These are phyloP conservation scores for Lactifluus piperatus DNA, from an alignment of 768 basidiomycete genomes.

Conservation along the genomic window DNA sequence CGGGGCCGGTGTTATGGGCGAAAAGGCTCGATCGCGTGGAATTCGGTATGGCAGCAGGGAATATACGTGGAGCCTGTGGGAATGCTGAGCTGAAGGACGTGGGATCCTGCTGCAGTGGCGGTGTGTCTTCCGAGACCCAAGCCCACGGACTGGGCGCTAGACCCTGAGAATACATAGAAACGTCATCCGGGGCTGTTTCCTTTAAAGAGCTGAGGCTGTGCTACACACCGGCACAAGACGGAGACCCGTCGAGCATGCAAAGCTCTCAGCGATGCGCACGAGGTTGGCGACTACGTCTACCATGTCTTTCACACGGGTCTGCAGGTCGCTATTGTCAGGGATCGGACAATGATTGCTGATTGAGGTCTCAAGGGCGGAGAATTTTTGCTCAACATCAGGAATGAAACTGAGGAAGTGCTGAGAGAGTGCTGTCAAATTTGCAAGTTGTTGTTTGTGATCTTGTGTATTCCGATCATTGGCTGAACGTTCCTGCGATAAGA, in stretches of 20 bases:
- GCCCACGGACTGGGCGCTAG: slow-evolving; percentile 1
- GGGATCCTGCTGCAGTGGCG: slow-evolving; percentile 3
- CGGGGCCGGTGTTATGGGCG: slow-evolving; percentile 5
- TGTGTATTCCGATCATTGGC: neutral
- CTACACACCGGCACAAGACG: slow-evolving; percentile 12
- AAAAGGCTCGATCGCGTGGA: slow-evolving; percentile 10
- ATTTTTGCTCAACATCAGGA: slow-evolving; percentile 11
- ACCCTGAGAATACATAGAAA: neutral
- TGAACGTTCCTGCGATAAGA: slow-evolving; percentile 3
- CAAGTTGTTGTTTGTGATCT: slow-evolving; percentile 12
- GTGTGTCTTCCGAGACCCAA: neutral
- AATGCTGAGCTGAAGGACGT: slow-evolving; percentile 6
- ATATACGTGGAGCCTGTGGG: slow-evolving; percentile 11
- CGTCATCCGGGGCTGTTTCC: neutral
- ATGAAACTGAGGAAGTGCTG: slow-evolving; percentile 9
- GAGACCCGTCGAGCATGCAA: slow-evolving; percentile 11
- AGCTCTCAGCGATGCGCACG: slow-evolving; percentile 8
- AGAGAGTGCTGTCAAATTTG: slow-evolving; percentile 1
- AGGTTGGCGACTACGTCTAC: slow-evolving; percentile 2
- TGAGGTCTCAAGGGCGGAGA: neutral
- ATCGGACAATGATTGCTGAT: neutral
- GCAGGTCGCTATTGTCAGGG: neutral
- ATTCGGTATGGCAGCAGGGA: slow-evolving; percentile 8
- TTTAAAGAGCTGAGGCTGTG: neutral
- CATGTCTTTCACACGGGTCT: slow-evolving; percentile 9